A percentile compares a stretch with the other conserved stretches of the same genome.
phyloP scores from a whole-genome alignment of 441 rosid genomes.

The Euphorbia schlechtendalii region DNA sequence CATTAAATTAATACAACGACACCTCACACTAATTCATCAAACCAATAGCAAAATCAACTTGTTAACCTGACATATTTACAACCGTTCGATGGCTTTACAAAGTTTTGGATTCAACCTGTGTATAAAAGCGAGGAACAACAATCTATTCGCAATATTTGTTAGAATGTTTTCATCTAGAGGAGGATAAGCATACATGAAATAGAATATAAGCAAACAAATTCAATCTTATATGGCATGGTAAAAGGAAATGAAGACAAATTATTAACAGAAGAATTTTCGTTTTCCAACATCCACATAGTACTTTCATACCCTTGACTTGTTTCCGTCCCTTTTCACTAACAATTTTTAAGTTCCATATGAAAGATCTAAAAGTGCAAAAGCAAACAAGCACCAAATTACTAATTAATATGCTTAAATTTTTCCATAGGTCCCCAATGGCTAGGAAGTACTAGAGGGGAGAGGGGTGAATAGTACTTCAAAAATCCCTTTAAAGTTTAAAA shows the following conservation, averaged over 20 bases:
- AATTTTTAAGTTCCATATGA: neutral
- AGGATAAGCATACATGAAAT: conserved; percentile 86
- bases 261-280: neutral
- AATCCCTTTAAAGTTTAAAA: too few species aligned
- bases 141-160: conserved; percentile 90
- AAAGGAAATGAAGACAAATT: neutral
- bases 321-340: neutral
- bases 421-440: too few species aligned
- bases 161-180: conserved; percentile 94
- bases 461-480: too few species aligned
- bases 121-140: conserved; percentile 90
- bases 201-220: conserved; percentile 13
- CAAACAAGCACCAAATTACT: neutral
- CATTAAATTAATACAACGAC: neutral
- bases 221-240: neutral
- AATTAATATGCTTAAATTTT: conserved; percentile 1
- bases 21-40: neutral
- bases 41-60: conserved; percentile 1
- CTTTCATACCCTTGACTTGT: neutral
- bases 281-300: neutral
- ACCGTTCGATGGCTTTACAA: conserved; percentile 13
- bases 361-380: neutral
- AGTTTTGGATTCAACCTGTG: conserved; percentile 56
- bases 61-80: neutral
- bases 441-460: too few species aligned